Conservation (phyloP, 2,329 filamentous ascomycete species). For the Xylariaceae sp. region DNA sequence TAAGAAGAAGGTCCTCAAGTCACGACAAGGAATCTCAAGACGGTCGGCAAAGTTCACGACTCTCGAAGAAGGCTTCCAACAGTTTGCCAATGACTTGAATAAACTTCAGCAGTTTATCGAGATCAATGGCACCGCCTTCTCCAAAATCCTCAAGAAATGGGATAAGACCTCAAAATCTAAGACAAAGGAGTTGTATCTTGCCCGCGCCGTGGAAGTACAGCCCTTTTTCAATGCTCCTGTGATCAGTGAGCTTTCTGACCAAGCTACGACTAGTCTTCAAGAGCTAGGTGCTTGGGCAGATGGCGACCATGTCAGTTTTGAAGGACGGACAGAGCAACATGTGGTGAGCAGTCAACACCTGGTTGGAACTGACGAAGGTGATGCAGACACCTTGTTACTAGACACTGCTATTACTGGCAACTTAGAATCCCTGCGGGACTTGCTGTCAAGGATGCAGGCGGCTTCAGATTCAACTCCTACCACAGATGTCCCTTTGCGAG, state of each 20-base stretch:
- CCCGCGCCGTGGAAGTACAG: constrained; percentile 92
- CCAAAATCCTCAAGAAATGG: constrained; percentile 99
- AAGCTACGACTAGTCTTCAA: constrained; percentile 91
- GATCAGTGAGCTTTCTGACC: constrained; percentile 92
- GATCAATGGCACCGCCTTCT: constrained; percentile 95
- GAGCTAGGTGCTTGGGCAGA: constrained; percentile 97
- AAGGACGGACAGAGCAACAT: constrained; percentile 55
- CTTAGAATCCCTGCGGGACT: constrained; percentile 68
- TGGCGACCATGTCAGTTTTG: constrained; percentile 86
- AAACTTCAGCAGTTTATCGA: constrained; percentile 99
- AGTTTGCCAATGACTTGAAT: constrained; percentile 94
- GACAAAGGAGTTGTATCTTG: constrained; percentile 95
- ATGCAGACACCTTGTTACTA: constrained; percentile 81
- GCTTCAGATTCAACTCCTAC: constrained; percentile 43
- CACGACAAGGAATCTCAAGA: constrained; percentile 73
- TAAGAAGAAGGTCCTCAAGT: constrained; percentile 88
- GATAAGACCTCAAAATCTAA: constrained; percentile 99
- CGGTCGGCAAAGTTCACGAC: constrained; percentile 91
- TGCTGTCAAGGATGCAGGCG: constrained; percentile 66
- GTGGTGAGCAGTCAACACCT: constrained; percentile 62
- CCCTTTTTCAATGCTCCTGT: constrained; percentile 97
- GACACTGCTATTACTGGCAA: constrained; percentile 84
- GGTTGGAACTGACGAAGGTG: constrained; percentile 75
- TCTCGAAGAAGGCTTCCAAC: constrained; percentile 91
- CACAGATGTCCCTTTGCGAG: constrained; percentile 53